Conservation (phyloP, 2,329 filamentous ascomycete species). For the Ilyonectria robusta region DNA sequence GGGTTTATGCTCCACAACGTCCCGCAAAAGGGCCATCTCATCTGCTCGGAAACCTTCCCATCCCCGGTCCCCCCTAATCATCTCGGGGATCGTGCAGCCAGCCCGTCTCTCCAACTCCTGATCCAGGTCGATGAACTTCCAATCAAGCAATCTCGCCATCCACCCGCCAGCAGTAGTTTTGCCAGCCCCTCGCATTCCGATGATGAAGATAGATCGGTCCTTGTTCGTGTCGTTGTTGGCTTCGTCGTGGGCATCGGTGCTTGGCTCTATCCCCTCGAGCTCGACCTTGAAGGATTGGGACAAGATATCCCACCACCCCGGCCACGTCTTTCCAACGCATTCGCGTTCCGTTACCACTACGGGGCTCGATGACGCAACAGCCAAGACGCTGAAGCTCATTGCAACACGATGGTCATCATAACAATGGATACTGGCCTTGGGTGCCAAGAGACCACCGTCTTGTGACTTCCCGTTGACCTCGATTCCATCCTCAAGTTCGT, state of each 20-base stretch:
- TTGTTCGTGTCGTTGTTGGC: slow-evolving; percentile 27
- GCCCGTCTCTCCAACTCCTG: slow-evolving; percentile 83
- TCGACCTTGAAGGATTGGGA: slow-evolving; percentile 82
- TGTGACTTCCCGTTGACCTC: slow-evolving; percentile 72
- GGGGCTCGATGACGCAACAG: slow-evolving; percentile 77
- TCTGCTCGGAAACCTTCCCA: slow-evolving; percentile 91
- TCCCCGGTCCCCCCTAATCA: slow-evolving; percentile 79
- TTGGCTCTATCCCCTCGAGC: slow-evolving; percentile 80
- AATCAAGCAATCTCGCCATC: slow-evolving; percentile 82
- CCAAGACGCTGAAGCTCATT: slow-evolving; percentile 97
- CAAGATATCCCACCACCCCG: slow-evolving; percentile 96
- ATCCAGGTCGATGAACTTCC: slow-evolving; percentile 89
- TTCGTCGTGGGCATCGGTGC: slow-evolving; percentile 34
- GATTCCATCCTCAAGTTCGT: slow-evolving; percentile 95
- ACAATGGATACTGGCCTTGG: slow-evolving; percentile 82
- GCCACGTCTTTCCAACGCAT: slow-evolving; percentile 98
- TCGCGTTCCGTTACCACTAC: slow-evolving; percentile 90
- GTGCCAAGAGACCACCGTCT: slow-evolving; percentile 63
- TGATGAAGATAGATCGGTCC: slow-evolving; percentile 86
- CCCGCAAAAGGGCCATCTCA: slow-evolving; percentile 81
- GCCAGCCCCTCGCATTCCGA: slow-evolving; percentile 96
- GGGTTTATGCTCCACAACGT: slow-evolving; percentile 81
- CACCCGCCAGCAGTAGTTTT: slow-evolving; percentile 95
- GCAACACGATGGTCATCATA: slow-evolving; percentile 98
- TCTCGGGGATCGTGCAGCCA: slow-evolving; percentile 85